Conservation (phyloP, 2,329 filamentous ascomycete genomes). For the Fusarium redolens region DNA sequence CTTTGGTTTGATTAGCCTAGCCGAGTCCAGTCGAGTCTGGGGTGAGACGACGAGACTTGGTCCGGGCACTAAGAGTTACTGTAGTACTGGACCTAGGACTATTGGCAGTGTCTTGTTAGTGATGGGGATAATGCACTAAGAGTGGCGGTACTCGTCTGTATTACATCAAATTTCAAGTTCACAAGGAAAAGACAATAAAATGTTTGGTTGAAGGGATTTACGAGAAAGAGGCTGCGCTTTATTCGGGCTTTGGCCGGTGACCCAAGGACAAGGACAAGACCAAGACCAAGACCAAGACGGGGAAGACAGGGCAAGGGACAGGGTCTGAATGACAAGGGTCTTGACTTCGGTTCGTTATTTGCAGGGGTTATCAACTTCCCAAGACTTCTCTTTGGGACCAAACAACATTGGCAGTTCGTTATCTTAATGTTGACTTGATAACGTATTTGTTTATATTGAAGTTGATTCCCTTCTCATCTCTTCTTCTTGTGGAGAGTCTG, state of each 20-base stretch:
- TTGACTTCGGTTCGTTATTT: not conserved
- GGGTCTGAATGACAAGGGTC: not conserved
- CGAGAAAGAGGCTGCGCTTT: constrained; percentile 24
- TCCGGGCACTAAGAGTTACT: not conserved
- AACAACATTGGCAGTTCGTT: not conserved
- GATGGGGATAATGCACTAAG: not conserved
- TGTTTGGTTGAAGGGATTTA: not conserved
- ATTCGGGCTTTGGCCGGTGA: constrained; percentile 24
- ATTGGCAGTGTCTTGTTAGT: not conserved
- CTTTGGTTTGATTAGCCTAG: constrained; percentile 1
- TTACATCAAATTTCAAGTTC: not conserved
- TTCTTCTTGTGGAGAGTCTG: not conserved
- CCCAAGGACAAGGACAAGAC: constrained; percentile 1
- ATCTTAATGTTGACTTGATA: not conserved
- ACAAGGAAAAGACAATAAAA: not conserved
- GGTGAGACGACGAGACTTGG: constrained; percentile 10
- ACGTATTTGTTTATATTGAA: not conserved
- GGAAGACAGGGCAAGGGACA: constrained; percentile 15
- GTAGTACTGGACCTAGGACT: not conserved
- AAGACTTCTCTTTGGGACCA: not conserved
- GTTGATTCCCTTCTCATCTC: not conserved
- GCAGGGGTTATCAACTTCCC: constrained; percentile 2
- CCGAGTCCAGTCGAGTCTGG: not conserved
- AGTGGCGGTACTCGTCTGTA: not conserved
- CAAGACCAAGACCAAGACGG: constrained; percentile 6